Conservation (phyloP, 768 basidiomycete genomes). For the Tylopilus vinaceipallidus region DNA sequence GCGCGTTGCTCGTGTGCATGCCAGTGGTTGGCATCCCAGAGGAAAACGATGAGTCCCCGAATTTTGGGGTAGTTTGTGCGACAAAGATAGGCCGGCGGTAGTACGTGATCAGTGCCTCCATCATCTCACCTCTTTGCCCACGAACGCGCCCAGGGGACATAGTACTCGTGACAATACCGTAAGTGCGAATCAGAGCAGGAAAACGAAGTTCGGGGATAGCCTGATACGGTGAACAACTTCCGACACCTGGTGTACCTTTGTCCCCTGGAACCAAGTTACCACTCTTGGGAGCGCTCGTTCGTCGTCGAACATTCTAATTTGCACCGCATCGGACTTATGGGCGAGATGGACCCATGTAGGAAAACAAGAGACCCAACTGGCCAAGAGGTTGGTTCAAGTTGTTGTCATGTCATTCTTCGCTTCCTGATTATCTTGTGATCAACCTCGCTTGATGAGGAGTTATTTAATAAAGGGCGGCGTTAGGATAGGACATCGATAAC, state of each 20-base stretch:
- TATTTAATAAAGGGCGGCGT: conserved; percentile 78
- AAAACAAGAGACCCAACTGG: neutral
- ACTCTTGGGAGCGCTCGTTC: neutral
- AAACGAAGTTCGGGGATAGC: conserved; percentile 1
- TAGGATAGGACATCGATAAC: conserved; percentile 97
- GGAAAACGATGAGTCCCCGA: neutral
- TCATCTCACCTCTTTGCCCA: neutral
- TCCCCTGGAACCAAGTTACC: conserved; percentile 1
- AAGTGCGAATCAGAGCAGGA: conserved; percentile 1
- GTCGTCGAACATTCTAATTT: neutral
- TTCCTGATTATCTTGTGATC: conserved; percentile 85
- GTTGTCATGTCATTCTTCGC: conserved; percentile 5
- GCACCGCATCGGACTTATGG: neutral
- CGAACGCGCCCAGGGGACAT: neutral
- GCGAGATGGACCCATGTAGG: neutral
- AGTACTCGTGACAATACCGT: neutral
- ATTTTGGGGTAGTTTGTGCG: neutral
- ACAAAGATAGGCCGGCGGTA: neutral
- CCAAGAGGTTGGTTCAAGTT: no score
- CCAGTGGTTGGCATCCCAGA: conserved; percentile 4
- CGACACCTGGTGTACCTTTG: neutral
- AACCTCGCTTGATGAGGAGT: conserved; percentile 97
- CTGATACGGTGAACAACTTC: neutral
- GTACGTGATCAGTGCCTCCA: conserved; percentile 9
- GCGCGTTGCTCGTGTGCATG: neutral